phyloP scores from a whole-genome alignment of 345 rosid genomes.

The Anastatica hierochuntica region DNA sequence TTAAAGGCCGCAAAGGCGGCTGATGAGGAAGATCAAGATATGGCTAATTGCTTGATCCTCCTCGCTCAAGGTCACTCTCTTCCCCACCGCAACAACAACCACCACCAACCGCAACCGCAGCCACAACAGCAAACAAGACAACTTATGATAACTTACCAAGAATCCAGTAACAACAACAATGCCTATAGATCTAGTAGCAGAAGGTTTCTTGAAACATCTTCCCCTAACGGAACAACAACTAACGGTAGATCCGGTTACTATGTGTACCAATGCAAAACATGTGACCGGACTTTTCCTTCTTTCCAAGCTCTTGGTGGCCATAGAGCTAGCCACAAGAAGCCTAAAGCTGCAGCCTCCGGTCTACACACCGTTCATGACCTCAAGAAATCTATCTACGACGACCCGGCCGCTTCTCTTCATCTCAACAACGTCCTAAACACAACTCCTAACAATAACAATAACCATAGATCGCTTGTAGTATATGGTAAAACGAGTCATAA shows the following conservation, averaged over 20 bases:
- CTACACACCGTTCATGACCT: conserved; percentile 18
- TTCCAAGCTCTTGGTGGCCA: conserved; percentile 99
- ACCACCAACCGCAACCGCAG: too few species aligned
- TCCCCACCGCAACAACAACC: conserved; percentile 6
- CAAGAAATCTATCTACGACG: conserved; percentile 34
- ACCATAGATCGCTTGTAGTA: conserved; percentile 18
- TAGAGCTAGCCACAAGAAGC: conserved; percentile 96
- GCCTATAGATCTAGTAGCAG: conserved; percentile 47
- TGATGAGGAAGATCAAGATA: conserved; percentile 74
- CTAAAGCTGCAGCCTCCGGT: conserved; percentile 23
- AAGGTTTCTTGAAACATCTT: conserved; percentile 49
- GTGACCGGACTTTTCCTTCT: conserved; percentile 75
- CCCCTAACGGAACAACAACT: conserved; percentile 21
- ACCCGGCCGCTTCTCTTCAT: conserved; percentile 52
- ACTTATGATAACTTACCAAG: conserved; percentile 15
- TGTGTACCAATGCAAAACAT: conserved; percentile 90
- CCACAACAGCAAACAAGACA: conserved; percentile 23
- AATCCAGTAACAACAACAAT: background rate
- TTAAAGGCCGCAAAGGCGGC: conserved; percentile 31
- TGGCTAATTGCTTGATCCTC: conserved; percentile 91
- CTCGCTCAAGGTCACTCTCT: conserved; percentile 61
- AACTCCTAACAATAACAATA: conserved; percentile 19
- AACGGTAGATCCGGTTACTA: conserved; percentile 58
- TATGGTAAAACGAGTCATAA: conserved; percentile 12
- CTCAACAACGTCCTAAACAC: conserved; percentile 26